Conservation (phyloP, 495 filamentous ascomycete species). For the Aspergillus carlsbadensis region DNA sequence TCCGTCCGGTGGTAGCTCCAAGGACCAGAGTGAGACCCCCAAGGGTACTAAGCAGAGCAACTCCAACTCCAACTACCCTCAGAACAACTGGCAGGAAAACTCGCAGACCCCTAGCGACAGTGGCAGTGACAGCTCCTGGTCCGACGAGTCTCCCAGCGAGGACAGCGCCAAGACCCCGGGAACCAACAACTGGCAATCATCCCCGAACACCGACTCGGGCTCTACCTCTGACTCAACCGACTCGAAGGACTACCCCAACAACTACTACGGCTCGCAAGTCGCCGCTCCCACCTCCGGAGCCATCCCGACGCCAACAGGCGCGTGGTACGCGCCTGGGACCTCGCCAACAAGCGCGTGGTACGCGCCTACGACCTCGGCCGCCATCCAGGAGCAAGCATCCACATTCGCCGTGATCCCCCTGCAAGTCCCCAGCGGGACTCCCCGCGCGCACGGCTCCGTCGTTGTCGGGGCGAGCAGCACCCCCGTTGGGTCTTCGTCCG, state of each 20-base stretch:
- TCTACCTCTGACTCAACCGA: not conserved
- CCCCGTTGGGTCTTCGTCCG: not conserved
- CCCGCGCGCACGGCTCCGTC: conserved; percentile 15
- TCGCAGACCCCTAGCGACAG: not conserved
- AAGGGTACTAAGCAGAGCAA: too few species aligned
- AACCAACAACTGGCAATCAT: too few species aligned
- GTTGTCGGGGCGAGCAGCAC: not conserved
- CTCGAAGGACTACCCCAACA: not conserved
- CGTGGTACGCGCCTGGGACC: too few species aligned
- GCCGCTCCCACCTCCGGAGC: not conserved
- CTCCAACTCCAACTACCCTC: too few species aligned
- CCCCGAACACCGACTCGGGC: not conserved
- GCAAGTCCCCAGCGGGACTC: conserved; percentile 26
- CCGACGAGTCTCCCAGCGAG: too few species aligned
- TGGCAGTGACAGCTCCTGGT: too few species aligned
- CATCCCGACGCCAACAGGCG: not conserved
- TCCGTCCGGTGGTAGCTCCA: too few species aligned
- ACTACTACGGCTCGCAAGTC: not conserved
- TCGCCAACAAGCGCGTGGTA: not conserved
- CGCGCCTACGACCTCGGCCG: conserved; percentile 7
- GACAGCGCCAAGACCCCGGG: not conserved
- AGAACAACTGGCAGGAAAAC: too few species aligned
- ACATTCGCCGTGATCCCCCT: conserved; percentile 34
- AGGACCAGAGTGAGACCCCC: too few species aligned
- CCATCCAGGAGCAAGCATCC: conserved; percentile 1